Base-by-base conservation (phyloP, 805 yeast genomes). In the Nakazawaea wyomingensis region DNA sequence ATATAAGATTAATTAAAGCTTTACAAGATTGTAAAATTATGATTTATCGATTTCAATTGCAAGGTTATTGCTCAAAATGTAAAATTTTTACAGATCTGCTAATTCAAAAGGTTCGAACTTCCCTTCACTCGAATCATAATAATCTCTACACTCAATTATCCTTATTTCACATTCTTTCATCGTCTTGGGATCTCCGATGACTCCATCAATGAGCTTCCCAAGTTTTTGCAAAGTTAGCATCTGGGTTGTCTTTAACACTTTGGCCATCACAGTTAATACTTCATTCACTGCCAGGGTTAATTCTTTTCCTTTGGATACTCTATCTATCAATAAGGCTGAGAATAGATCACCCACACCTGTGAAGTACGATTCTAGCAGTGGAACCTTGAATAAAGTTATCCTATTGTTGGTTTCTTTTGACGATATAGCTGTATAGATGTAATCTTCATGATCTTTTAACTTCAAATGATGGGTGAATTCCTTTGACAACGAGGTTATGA, bases 331-430 rank as follows among this genome's bases (percentile, higher is more conserved):
- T 31, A 90, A 60, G 0, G 96, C 91, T 0, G 96, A 82, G 53
- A 91, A 90, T 33, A 90, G 62, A 55, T 90, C 98, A 5, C 98
- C 98, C 0, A 93, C 96, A 1, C 98, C 98, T 0, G 96, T 87
- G 63, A 90, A 91, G 59, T 91, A 88, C 4, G 91, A 81, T 43
- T 82, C 78, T 33, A 87, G 74, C 28, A 71, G 66, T 2, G 85
- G 83, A 11, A 84, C 71, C 50, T 71, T 69, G 53, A 75, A 79
- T 37, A 64, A 38, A 4, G 53, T 39, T 2, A 64, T 48, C 3
- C 36, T 11, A 6, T 48, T 50, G 3, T 33, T 21, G 6, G n/a
- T n/a, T n/a, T 51, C 56, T 6, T 45, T 42, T 4, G 71, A 54
- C 1, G 79, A 74, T 9, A 74, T 69, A 11, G 76, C 71, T 16